A percentile compares a stretch with the other conserved stretches of the same genome.
These are phyloP conservation scores for Rhodotorula sp. DNA, from an alignment of 1,284 basidiomycete genomes.

Conservation along the genomic window DNA sequence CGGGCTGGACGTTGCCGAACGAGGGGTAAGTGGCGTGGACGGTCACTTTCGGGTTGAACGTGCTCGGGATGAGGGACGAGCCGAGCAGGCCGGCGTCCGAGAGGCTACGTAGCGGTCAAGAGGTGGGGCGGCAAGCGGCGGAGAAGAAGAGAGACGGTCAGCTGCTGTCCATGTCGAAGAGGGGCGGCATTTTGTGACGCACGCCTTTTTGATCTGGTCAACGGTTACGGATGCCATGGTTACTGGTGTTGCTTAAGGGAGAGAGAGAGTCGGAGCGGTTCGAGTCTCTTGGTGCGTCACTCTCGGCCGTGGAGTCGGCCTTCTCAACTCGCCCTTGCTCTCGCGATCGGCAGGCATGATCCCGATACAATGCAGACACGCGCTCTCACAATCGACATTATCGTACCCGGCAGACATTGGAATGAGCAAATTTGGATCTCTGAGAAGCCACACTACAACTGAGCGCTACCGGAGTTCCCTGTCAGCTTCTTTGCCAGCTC, in stretches of 20 bases:
- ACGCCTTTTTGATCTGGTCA: constrained; percentile 8
- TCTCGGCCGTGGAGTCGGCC: neutral
- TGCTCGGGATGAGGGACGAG: constrained; percentile 1
- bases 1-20: constrained; percentile 6
- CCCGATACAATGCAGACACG: neutral
- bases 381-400: too few species aligned
- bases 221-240: constrained; percentile 1
- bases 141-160: neutral
- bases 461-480: neutral
- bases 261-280: neutral
- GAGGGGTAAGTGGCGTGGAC: constrained; percentile 5
- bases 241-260: neutral
- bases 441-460: neutral
- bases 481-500: constrained; percentile 45
- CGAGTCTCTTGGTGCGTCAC: neutral
- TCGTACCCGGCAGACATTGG: too few species aligned
- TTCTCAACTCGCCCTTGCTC: neutral
- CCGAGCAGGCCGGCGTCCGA: constrained; percentile 8
- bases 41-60: neutral
- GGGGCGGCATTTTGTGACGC: too few species aligned
- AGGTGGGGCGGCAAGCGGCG: too few species aligned
- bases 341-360: too few species aligned
- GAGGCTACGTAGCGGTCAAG: neutral
- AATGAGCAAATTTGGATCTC: too few species aligned
- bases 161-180: neutral